These are phyloP conservation scores for Nicotiana sylvestris DNA, from an alignment of 257 asterid species.

Conservation along the genomic window DNA sequence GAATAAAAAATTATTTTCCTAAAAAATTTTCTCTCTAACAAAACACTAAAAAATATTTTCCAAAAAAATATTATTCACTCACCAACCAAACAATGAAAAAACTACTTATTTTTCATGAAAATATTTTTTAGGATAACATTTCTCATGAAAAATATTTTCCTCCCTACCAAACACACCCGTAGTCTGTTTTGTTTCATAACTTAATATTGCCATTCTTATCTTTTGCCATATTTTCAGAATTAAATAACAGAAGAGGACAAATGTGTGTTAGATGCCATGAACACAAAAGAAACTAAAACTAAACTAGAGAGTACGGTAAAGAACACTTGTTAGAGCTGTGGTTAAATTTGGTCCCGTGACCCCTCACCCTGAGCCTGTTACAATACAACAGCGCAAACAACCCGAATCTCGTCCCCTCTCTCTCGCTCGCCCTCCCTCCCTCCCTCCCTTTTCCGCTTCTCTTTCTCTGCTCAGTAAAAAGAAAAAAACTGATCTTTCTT, in stretches of 20 bases:
- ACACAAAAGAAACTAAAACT: neutral
- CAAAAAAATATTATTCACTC: too few relatives aligned
- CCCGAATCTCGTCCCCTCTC: neutral
- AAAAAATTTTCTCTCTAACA: too few relatives aligned
- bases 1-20: too few relatives aligned
- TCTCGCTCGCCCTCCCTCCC: too few relatives aligned
- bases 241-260: neutral
- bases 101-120: too few relatives aligned
- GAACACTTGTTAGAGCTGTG: neutral
- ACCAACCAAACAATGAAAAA: too few relatives aligned
- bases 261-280: neutral
- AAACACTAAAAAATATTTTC: too few relatives aligned
- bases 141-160: too few relatives aligned
- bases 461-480: neutral
- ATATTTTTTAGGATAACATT: too few relatives aligned
- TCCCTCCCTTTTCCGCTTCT: neutral
- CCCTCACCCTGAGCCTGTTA: neutral
- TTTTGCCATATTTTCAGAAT: neutral
- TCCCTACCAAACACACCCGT: too few relatives aligned
- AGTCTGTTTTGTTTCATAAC: too few relatives aligned
- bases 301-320: neutral
- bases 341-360: conserved; percentile 10
- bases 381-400: neutral
- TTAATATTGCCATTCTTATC: neutral
- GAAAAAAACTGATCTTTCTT: neutral